Evolutionary conservation across 192 early-diverging fungal genomes (phyloP).

Genomic region (Cladochytrium replicatum): DNA sequence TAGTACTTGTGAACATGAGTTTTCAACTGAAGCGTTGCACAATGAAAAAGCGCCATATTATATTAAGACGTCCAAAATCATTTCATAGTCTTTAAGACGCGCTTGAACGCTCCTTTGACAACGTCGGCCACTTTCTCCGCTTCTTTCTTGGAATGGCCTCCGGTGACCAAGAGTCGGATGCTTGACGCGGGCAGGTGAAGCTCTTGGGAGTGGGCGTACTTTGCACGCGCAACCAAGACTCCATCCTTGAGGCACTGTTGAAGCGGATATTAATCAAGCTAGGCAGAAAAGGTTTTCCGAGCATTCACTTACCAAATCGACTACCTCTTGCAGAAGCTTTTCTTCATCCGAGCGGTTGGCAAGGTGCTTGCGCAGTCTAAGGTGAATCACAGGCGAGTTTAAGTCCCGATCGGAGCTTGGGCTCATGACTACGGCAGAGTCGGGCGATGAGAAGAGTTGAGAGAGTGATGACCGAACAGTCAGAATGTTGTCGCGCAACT

Average conservation of each 20-base stretch:
- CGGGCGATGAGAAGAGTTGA: conserved; percentile 22
- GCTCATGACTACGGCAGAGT: too few relatives aligned
- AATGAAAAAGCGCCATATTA: too few relatives aligned
- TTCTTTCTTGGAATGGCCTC: conserved; percentile 71
- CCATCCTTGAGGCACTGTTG: conserved; percentile 59
- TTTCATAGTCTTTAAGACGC: conserved; percentile 32
- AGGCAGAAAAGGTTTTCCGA: too few relatives aligned
- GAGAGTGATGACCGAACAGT: conserved; percentile 45
- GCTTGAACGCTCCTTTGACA: conserved; percentile 56
- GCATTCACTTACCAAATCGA: conserved; percentile 52
- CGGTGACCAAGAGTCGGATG: conserved; percentile 71
- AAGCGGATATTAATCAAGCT: background rate
- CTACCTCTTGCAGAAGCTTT: conserved; percentile 65
- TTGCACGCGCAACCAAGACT: conserved; percentile 75
- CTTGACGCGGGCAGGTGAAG: conserved; percentile 56
- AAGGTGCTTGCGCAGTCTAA: too few relatives aligned
- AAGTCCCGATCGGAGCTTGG: too few relatives aligned
- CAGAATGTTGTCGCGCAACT: conserved; percentile 52
- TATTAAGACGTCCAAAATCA: too few relatives aligned
- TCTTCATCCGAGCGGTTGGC: conserved; percentile 61
- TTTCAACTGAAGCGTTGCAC: too few relatives aligned
- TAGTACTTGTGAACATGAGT: too few relatives aligned
- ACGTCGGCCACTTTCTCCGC: conserved; percentile 71
- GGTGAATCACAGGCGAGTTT: too few relatives aligned
- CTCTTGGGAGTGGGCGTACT: conserved; percentile 81